Percentiles rank a stretch among this genome's conserved stretches.
Conservation (phyloP, 1,284 basidiomycete species). For the Irpex rosettiformis region DNA sequence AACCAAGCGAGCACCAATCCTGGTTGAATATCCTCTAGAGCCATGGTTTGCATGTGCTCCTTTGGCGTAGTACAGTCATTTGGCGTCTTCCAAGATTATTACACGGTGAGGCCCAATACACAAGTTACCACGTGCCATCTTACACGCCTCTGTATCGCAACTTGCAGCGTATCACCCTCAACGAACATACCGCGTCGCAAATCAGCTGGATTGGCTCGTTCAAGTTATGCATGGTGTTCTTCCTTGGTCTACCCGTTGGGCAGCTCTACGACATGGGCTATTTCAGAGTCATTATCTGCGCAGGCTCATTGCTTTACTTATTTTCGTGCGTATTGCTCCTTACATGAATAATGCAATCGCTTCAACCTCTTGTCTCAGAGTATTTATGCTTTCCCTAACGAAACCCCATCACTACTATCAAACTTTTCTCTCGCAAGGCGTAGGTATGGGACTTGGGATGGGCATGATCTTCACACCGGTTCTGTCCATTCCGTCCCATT, state of each 20-base stretch:
- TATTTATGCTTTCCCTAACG: conserved; percentile 22
- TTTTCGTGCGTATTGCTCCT: conserved; percentile 12
- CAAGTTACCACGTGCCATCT: not conserved
- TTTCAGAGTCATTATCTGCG: conserved; percentile 14
- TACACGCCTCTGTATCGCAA: too few relatives aligned
- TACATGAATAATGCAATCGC: not conserved
- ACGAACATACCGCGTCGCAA: conserved; percentile 11
- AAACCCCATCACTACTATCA: conserved; percentile 21
- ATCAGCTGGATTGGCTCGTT: conserved; percentile 25
- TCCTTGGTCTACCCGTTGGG: conserved; percentile 14
- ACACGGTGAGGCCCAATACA: conserved; percentile 11
- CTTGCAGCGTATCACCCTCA: not conserved
- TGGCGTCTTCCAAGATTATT: conserved; percentile 24
- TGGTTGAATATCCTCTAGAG: too few relatives aligned
- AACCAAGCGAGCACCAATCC: too few relatives aligned
- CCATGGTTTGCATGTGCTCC: too few relatives aligned
- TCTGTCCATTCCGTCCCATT: conserved; percentile 40
- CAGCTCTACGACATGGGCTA: conserved; percentile 19
- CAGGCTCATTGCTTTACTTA: conserved; percentile 19
- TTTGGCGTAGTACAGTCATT: too few relatives aligned
- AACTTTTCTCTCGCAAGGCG: conserved; percentile 28
- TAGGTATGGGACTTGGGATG: conserved; percentile 40
- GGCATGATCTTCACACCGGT: conserved; percentile 41
- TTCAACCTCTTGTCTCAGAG: conserved; percentile 2
- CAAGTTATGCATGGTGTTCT: conserved; percentile 19